Percentiles rank a stretch among this genome's conserved stretches.
Evolutionary conservation across 2,329 filamentous ascomycete genomes (phyloP).

Genomic region (Microcyclosporella mali): DNA sequence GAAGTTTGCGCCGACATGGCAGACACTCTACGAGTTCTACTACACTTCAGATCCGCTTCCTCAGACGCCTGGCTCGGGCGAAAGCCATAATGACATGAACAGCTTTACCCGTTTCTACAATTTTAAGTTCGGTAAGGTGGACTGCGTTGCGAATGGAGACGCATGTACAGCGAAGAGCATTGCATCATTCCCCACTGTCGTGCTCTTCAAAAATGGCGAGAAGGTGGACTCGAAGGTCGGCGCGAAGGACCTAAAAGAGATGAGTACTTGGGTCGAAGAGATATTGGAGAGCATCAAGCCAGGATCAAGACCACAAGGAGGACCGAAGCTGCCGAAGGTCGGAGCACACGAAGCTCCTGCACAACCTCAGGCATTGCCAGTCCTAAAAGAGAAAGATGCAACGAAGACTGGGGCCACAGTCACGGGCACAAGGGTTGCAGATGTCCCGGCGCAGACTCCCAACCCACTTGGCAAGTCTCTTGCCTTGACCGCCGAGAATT

Average conservation of each 20-base stretch:
- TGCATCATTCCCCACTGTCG: conserved; percentile 66
- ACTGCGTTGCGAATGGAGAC: conserved; percentile 79
- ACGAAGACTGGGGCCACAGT: conserved; percentile 38
- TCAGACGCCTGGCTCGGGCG: conserved; percentile 40
- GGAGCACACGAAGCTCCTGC: conserved; percentile 48
- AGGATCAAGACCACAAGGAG: conserved; percentile 65
- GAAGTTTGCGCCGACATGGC: conserved; percentile 74
- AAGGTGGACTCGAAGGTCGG: conserved; percentile 59
- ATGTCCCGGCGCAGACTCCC: conserved; percentile 49
- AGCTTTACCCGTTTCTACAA: conserved; percentile 78
- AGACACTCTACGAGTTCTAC: conserved; percentile 94
- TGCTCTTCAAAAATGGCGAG: conserved; percentile 74
- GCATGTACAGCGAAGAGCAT: conserved; percentile 66
- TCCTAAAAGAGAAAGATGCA: conserved; percentile 21
- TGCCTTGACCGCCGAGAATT: conserved; percentile 72
- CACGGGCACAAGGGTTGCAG: conserved; percentile 42
- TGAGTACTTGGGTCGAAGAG: conserved; percentile 69
- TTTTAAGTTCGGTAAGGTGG: conserved; percentile 78
- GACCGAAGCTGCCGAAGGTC: conserved; percentile 63
- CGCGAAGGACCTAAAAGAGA: conserved; percentile 56
- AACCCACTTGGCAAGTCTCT: conserved; percentile 73
- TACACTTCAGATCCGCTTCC: conserved; percentile 71
- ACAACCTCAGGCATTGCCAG: conserved; percentile 24
- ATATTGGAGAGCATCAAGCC: conserved; percentile 72
- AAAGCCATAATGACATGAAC: conserved; percentile 48